Evolutionary conservation across 148 eudicot genomes (phyloP), one percentile per base, ranked within the genome.

Genomic region (Bassia scoparia): DNA sequence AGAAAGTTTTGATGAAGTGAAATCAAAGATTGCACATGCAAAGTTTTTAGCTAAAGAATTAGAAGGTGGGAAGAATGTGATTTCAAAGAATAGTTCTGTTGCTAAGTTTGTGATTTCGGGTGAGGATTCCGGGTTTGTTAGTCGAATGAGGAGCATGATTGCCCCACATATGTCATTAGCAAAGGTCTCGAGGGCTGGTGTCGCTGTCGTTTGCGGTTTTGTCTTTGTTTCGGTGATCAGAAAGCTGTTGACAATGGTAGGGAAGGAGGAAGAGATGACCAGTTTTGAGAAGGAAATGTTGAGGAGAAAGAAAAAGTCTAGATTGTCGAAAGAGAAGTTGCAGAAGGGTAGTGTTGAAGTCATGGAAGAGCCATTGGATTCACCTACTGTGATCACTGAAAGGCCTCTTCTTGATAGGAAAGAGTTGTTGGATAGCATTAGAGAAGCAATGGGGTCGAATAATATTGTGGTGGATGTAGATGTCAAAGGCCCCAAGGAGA

Each of bases 261-360:
- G 65, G 26, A 78, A 78, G 69, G 77, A 73, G 59, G 38, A 26
- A 23, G 87, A 88, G 74, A 61, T 76, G 63, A 68, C 88, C 21
- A 76, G 79, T 20, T 84, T 83, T 64, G 91, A 88, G 83, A 89
- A 86, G 81, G 91, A 94, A 70, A 94, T 89, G 91, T 44, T 91
- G 81, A 88, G 87, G 79, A 88, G 93, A 75, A 93, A 93, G 82
- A 76, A 82, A 13, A 82, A 85, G 80, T 80, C 89, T 18, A 84
- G 97, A 72, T 81, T 66, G 81, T 85, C 78, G 74, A 85, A 71
- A 67, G 91, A 89, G 80, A 79, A 70, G 33, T 69, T 62, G 67
- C 52, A 70, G 79, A 84, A 83, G 80, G 87, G 89, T 63, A 82
- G 59, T 79, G 85, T 88, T 73, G 97, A 89, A 77, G 87, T 91